phyloP scores from a whole-genome alignment of 352 stramenopile species.

The Globisporangium cylindrosporum region DNA sequence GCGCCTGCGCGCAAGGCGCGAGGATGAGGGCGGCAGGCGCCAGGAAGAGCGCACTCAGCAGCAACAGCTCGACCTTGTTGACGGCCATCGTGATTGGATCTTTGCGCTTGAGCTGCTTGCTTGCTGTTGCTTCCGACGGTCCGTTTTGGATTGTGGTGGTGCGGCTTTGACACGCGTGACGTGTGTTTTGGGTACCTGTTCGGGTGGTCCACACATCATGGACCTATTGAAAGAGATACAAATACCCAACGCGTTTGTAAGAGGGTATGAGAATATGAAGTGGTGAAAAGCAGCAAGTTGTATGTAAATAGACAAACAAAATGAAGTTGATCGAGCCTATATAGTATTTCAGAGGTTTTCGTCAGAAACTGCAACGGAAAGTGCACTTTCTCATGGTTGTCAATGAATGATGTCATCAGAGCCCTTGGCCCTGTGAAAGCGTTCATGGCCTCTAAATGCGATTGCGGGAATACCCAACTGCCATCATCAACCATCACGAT shows the following conservation, averaged over 20 bases:
- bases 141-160: slow-evolving; percentile 17
- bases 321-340: neutral
- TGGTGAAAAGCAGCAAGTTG: neutral
- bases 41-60: slow-evolving; percentile 49
- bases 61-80: slow-evolving; percentile 56
- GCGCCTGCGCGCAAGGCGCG: slow-evolving; percentile 24
- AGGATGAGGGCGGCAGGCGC: slow-evolving; percentile 49
- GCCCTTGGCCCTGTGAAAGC: neutral
- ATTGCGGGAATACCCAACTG: neutral
- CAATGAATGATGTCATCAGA: slow-evolving; percentile 5
- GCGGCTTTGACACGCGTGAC: slow-evolving; percentile 2
- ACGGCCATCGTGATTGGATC: slow-evolving; percentile 26
- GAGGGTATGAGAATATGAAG: neutral
- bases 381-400: neutral
- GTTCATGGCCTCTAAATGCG: neutral
- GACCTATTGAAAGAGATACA: neutral
- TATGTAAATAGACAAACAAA: neutral
- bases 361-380: neutral
- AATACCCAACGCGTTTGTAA: neutral
- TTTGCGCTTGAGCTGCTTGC: neutral
- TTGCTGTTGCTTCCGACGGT: slow-evolving; percentile 10
- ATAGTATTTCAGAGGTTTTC: neutral
- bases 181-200: neutral
- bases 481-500: neutral
- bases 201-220: neutral